Evolutionary conservation across 495 filamentous ascomycete species (phyloP), one percentile per base, ranked within the genome.

Genomic region (Neurospora sp.): DNA sequence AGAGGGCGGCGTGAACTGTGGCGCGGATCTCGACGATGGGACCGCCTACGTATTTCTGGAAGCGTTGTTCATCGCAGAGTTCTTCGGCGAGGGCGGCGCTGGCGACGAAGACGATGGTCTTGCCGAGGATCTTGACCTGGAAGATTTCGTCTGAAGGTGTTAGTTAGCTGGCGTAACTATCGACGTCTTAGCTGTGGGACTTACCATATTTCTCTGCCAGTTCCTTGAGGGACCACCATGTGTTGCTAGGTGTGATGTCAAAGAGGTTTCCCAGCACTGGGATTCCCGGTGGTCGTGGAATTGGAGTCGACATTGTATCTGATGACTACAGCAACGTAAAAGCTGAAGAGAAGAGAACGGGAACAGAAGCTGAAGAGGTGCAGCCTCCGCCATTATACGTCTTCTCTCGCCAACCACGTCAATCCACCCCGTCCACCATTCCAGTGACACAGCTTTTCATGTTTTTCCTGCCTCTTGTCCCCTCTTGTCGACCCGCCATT

Each of bases 211-310:
- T 88, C 73, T 89, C 87, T 14, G 90, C 86, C 16, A 94, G 81
- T 14, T 86, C 85, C 77, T 87, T 86, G 16, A 93, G 83, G 3
- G 89, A 90, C 69, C 81, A 83, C 86, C 88, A 89, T 9, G 89
- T 88, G 70, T 92, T 87, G 66, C 80, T 85, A 2, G 86, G 83
- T 73, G 91, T 84, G 69, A 93, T 75, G 70, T 91, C 87, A 40
- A 88, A 87, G 46, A 93, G 77, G 76, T 93, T 93, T 1, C 91
- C 91, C 6, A 93, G 75, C 38, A 93, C 72, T 0, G 91, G 91
- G 20, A 93, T 74, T 6, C 90, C 90, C 20, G 88, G 87, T 35
- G 91, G 91, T 72, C 87, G 84, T 11, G 91, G 91, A 72, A 93
- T 92, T 37, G 83, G 80, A 10, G 76, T 78, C 31, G 83, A 79